phyloP scores from a whole-genome alignment of 192 early-diverging fungal species.

The Podila verticillata region DNA sequence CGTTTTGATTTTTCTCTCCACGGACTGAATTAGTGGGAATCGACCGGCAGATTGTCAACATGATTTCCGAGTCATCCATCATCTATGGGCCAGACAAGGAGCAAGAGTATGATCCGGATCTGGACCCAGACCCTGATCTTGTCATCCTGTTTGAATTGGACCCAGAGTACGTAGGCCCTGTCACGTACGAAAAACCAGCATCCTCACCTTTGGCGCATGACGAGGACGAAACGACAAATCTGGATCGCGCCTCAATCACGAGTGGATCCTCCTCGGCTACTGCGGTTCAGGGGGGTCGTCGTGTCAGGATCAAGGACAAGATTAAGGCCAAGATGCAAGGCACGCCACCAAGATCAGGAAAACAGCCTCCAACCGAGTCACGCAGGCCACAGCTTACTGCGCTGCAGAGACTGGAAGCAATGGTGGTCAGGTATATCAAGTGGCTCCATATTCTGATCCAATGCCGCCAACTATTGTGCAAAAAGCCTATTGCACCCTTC shows the following conservation, averaged over 20 bases:
- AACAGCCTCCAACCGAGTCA: not conserved
- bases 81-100: constrained; percentile 39
- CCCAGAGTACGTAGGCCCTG: constrained; percentile 13
- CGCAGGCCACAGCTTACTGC: not conserved
- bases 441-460: constrained; percentile 49
- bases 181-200: not conserved
- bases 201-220: not conserved
- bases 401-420: constrained; percentile 20
- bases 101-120: constrained; percentile 28
- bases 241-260: not conserved
- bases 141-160: constrained; percentile 21
- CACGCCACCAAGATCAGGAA: not conserved
- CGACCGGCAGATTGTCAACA: constrained; percentile 40
- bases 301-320: constrained; percentile 22
- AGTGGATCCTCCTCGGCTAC: not conserved
- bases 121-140: constrained; percentile 23
- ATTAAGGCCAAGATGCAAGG: constrained; percentile 17
- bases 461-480: constrained; percentile 31
- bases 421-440: constrained; percentile 49
- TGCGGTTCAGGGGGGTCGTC: constrained; percentile 6
- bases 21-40: constrained; percentile 23
- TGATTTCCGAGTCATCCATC: constrained; percentile 37
- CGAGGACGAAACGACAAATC: not conserved
- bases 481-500: constrained; percentile 1
- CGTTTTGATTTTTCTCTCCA: too few species aligned